These are phyloP conservation scores for Hypsizygus ulmarius DNA, from an alignment of 1,284 basidiomycete species.

Conservation along the genomic window DNA sequence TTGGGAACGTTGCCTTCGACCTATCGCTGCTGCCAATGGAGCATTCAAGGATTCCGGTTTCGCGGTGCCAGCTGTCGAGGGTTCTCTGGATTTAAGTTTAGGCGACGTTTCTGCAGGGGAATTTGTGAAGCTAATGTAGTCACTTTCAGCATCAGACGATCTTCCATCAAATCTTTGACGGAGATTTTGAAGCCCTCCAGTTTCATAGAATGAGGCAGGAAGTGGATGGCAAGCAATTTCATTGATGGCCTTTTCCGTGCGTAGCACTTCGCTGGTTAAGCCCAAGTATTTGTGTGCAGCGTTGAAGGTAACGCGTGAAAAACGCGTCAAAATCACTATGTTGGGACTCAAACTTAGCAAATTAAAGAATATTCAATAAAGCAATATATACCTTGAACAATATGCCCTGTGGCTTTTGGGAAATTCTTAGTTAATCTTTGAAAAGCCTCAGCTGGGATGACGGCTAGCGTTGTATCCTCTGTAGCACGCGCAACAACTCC, in stretches of 20 bases:
- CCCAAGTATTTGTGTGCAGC: constrained; percentile 96
- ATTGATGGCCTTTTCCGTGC: constrained; percentile 96
- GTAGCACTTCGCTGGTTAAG: constrained; percentile 91
- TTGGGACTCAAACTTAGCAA: neutral
- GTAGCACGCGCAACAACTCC: constrained; percentile 86
- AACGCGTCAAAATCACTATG: constrained; percentile 89
- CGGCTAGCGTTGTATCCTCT: constrained; percentile 95
- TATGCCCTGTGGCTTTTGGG: constrained; percentile 95
- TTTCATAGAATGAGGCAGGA: constrained; percentile 88
- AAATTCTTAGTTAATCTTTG: constrained; percentile 89
- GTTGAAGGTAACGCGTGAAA: constrained; percentile 95
- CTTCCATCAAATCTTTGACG: constrained; percentile 78
- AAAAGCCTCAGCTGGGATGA: constrained; percentile 98
- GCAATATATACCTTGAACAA: constrained; percentile 77
- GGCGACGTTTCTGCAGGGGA: constrained; percentile 27
- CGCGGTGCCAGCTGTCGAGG: constrained; percentile 20
- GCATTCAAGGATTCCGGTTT: constrained; percentile 19
- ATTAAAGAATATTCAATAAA: constrained; percentile 5
- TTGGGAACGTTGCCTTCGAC: constrained; percentile 25
- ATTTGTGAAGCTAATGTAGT: constrained; percentile 49
- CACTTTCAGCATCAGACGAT: constrained; percentile 47
- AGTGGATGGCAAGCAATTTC: constrained; percentile 94
- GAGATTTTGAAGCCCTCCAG: constrained; percentile 87
- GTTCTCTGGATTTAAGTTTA: constrained; percentile 22
- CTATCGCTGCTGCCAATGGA: constrained; percentile 15